These are phyloP conservation scores for Mortierella sp. DNA, from an alignment of 371 early-diverging fungal species.

Conservation along the genomic window DNA sequence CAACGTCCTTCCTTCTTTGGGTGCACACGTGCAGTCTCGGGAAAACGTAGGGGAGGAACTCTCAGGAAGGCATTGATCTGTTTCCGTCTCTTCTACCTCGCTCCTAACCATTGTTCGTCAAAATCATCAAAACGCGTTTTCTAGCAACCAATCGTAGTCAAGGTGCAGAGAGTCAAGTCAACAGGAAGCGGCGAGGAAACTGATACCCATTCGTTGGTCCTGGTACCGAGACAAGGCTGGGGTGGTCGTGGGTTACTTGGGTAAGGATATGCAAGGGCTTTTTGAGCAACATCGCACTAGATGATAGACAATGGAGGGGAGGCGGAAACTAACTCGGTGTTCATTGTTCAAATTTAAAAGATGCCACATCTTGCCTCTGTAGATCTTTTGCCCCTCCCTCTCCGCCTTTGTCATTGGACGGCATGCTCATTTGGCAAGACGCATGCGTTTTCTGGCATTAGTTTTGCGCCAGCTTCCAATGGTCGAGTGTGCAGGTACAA, in stretches of 20 bases:
- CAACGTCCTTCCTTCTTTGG: conserved; percentile 62
- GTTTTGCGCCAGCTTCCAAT: conserved; percentile 44
- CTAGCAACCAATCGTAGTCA: conserved; percentile 59
- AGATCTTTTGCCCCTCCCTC: conserved; percentile 9
- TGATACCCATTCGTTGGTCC: conserved; percentile 45
- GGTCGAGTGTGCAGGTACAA: conserved; percentile 40
- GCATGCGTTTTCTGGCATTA: conserved; percentile 20
- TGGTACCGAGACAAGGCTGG: conserved; percentile 76
- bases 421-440: background rate
- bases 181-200: too few species aligned
- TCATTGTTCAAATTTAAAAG: conserved; percentile 19
- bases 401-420: background rate
- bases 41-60: conserved; percentile 57
- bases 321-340: conserved; percentile 3
- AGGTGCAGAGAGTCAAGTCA: conserved; percentile 57
- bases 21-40: conserved; percentile 61
- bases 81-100: background rate
- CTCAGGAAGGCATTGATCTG: background rate
- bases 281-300: background rate
- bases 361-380: conserved; percentile 37
- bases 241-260: conserved; percentile 83
- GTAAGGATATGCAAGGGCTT: conserved; percentile 40
- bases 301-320: background rate
- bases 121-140: too few species aligned
- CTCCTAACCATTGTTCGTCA: too few species aligned